Evolutionary conservation across 768 basidiomycete genomes (phyloP).

Genomic region (Agaricus subrufescens): DNA sequence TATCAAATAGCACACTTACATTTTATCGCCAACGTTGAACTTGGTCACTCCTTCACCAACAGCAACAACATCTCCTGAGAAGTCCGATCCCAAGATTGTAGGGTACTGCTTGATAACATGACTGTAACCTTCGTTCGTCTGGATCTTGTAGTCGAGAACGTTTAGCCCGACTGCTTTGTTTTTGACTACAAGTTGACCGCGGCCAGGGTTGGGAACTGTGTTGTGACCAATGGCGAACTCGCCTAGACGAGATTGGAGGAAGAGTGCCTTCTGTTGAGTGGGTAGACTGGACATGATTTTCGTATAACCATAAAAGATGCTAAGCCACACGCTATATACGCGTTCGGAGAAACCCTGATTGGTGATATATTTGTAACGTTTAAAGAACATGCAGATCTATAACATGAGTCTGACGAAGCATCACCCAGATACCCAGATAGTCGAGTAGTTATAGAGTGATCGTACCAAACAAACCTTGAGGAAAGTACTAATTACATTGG

Average conservation of each 20-base stretch:
- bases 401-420: too few relatives aligned
- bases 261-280: constrained; percentile 20
- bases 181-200: constrained; percentile 44
- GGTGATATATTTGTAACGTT: too few relatives aligned
- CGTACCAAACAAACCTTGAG: too few relatives aligned
- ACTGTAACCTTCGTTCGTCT: constrained; percentile 23
- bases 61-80: constrained; percentile 43
- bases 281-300: neutral
- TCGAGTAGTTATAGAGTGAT: too few relatives aligned
- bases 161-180: constrained; percentile 44
- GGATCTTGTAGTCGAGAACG: constrained; percentile 50
- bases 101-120: constrained; percentile 37
- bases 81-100: constrained; percentile 41
- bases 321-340: too few relatives aligned
- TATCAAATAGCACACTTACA: constrained; percentile 26
- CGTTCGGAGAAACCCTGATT: too few relatives aligned
- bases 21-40: constrained; percentile 46
- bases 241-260: constrained; percentile 18
- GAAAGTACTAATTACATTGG: too few relatives aligned
- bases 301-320: too few relatives aligned
- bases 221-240: constrained; percentile 26
- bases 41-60: constrained; percentile 46
- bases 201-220: constrained; percentile 37
- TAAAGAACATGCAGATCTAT: too few relatives aligned
- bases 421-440: too few relatives aligned